Base-by-base conservation (phyloP, 2,329 filamentous ascomycete genomes). In the Diplodia corticola region DNA sequence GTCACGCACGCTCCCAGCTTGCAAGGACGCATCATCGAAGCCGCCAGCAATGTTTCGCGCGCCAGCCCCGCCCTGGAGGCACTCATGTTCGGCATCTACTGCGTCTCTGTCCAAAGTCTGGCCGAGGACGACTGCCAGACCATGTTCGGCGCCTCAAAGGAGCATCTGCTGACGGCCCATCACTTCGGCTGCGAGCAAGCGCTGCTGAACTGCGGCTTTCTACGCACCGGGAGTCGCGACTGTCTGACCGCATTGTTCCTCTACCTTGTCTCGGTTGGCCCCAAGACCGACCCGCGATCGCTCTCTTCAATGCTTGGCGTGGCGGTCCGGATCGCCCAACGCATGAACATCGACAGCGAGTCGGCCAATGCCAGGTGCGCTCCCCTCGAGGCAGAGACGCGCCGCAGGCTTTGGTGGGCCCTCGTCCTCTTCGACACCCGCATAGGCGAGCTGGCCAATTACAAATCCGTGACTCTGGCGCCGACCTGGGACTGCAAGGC, bases 1-100 rank as follows among this genome's bases (percentile, higher is more conserved):
- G 80, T 91, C 12, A 72, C 91, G 3, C 89, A 91, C 73, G 80
- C 88, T 0, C 89, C 88, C 1, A 86, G 86, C 2, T 84, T 86
- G 73, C 84, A 84, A 65, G 81, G 82, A 50, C 79, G 86, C 1
- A 83, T 91, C 44, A 83, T 86, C 20, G 81, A 85, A 24, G 81
- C 87, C 1, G 82, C 85, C 57, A 83, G 81, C 30, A 85, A 86
- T 66, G 78, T 88, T 37, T 80, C 84, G 51, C 83, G 79, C 24
- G 80, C 91, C 1, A 81, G 81, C 49, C 84, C 82, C 67, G 78
- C 79, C 40, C 78, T 82, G 26, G 86, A 88, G 71, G 82, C 84
- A 2, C 73, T 88, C 24, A 73, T 87, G 2, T 86, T 88, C 70
- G 75, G 85, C 4, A 83, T 88, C 40, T 88, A 87, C 72, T 83